Conservation (phyloP, 1,139 yeast genomes). For the Diutina sp. region DNA sequence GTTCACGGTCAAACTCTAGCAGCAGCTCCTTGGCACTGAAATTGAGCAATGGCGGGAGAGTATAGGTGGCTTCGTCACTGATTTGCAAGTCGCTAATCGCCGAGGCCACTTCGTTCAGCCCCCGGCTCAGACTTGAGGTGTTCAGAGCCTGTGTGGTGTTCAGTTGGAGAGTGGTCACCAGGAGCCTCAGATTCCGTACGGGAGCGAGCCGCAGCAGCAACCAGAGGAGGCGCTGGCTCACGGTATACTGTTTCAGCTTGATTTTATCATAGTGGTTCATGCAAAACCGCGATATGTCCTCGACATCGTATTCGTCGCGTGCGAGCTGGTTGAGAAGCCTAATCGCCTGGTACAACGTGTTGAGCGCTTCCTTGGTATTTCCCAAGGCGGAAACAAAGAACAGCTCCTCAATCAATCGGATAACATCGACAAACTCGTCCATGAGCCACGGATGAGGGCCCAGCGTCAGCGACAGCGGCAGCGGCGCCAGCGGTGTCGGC, state of each 20-base stretch:
- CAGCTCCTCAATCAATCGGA: neutral
- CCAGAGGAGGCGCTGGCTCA: neutral
- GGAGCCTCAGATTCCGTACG: neutral
- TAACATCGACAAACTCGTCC: slow-evolving; percentile 1
- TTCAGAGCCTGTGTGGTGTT: neutral
- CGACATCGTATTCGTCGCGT: slow-evolving; percentile 1
- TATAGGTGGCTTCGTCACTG: neutral
- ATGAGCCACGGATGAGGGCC: neutral
- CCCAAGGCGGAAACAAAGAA: neutral
- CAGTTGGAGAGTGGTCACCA: neutral
- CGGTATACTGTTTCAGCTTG: neutral
- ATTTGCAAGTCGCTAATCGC: neutral
- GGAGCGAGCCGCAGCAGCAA: neutral
- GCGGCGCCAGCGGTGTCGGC: neutral
- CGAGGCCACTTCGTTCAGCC: neutral
- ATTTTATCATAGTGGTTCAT: neutral
- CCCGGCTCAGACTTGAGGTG: neutral
- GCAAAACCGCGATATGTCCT: neutral
- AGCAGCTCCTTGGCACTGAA: neutral
- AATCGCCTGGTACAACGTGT: neutral
- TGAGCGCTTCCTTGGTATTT: neutral
- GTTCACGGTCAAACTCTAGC: neutral
- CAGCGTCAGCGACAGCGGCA: neutral
- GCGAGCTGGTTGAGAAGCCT: neutral
- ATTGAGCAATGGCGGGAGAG: neutral